Base-by-base conservation (phyloP, 176 grass and related monocot species). In the Luzula sylvatica region DNA sequence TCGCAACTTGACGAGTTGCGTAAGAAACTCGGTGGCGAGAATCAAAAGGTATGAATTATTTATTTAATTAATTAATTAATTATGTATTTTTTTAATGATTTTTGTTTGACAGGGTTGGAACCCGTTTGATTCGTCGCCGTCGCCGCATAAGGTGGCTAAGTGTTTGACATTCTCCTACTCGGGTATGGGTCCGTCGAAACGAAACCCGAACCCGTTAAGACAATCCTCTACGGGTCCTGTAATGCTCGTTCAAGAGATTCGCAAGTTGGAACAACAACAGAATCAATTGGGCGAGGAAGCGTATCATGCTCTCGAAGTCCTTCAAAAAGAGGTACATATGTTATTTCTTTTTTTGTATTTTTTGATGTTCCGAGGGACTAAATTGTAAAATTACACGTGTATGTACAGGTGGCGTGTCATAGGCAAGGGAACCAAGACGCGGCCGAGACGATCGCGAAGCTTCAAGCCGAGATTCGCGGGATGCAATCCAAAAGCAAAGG, bases 361-460 rank as follows among this genome's bases (percentile, higher is more conserved):
- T 41, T 25, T 30, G 22, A 11, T 49, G 19, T 49, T 13, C 7
- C 20, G 20, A 26, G 7, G 4, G 20, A n/a, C 56, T 45, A 44
- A 23, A 0, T 61, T 11, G 20, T 5, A 61, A 64, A 64, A 28
- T 35, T 9, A 35, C 0, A 7, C 30, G 5, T 9, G 5, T 35
- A 7, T 35, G 5, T 25, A 48, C 26, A 64, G 60, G 90, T 95
- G 16, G 62, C 78, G 48, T 95, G 90, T 53, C 83, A 95, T 56
- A 87, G 83, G 52, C 75, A 76, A 59, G 92, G 92, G 23, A 90
- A 98, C 65, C 92, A 98, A 75, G 72, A 79, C 76, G 85, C 78
- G 71, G 92, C 85, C 6, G 92, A 98, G 67, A 98, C 92, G 46
- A 87, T 98, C 26, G 81, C 92, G 49, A 98, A 90, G 66, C 77